A percentile compares a stretch with the other conserved stretches of the same genome.
These are phyloP conservation scores for Fraxinus paxiana DNA, from an alignment of 305 asterid species.

Conservation along the genomic window DNA sequence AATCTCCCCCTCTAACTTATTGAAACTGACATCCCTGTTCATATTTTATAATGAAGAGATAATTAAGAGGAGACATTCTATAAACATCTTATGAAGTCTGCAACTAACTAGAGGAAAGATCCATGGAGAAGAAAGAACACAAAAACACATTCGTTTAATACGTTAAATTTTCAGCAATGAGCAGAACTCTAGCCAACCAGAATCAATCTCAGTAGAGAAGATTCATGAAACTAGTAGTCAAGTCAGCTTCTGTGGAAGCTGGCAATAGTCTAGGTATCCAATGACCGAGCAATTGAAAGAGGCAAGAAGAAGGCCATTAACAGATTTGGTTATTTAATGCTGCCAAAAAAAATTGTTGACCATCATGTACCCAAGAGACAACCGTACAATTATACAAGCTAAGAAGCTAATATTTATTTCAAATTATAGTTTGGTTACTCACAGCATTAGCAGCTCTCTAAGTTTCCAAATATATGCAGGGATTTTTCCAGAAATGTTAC, in stretches of 20 bases:
- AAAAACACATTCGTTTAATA: neutral
- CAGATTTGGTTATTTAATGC: neutral
- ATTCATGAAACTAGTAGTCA: neutral
- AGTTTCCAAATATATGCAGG: constrained; percentile 70
- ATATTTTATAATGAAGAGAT: constrained; percentile 17
- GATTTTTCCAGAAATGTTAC: constrained; percentile 71
- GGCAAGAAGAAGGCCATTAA: neutral
- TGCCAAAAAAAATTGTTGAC: neutral
- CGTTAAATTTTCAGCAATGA: neutral
- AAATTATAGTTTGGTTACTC: constrained; percentile 35
- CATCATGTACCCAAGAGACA: constrained; percentile 11
- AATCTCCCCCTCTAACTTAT: constrained; percentile 63
- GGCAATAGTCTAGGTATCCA: neutral
- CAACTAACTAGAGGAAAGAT: neutral
- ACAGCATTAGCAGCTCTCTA: constrained; percentile 55
- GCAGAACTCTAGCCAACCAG: neutral
- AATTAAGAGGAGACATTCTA: neutral
- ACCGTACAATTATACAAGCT: constrained; percentile 3
- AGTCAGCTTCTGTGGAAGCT: neutral
- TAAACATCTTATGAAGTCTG: neutral
- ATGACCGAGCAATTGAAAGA: neutral
- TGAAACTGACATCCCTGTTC: constrained; percentile 85
- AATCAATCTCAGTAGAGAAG: neutral
- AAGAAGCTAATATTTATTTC: neutral
- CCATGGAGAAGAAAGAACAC: neutral